phyloP scores from a whole-genome alignment of 2,329 filamentous ascomycete genomes.

The Chaetomium strumarium region DNA sequence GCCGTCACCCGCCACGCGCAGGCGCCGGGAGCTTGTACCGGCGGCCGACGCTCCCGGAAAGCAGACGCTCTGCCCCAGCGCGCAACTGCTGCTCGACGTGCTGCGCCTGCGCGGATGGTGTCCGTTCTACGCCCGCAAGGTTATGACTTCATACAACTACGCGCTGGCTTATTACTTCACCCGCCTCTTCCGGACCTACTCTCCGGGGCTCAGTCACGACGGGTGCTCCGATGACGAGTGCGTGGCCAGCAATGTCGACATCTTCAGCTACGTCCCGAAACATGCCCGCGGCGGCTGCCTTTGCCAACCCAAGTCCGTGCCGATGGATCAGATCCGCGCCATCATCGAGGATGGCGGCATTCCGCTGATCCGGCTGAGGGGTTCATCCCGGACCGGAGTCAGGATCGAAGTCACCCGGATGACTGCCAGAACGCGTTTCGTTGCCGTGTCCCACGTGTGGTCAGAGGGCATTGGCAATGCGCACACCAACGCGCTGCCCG shows the following conservation, averaged over 20 bases:
- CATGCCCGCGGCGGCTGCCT: slow-evolving; percentile 18
- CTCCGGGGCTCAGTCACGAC: slow-evolving; percentile 12
- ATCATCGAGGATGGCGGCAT: slow-evolving; percentile 19
- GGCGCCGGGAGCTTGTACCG: slow-evolving; percentile 14
- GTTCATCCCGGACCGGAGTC: slow-evolving; percentile 8
- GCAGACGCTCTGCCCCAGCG: slow-evolving; percentile 15
- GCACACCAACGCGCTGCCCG: slow-evolving; percentile 17
- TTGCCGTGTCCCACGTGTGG: slow-evolving; percentile 21
- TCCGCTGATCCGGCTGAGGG: slow-evolving; percentile 16
- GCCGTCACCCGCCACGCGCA: slow-evolving; percentile 12
- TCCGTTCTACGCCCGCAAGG: slow-evolving; percentile 19
- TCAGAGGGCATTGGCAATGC: slow-evolving; percentile 20
- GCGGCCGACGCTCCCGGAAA: slow-evolving; percentile 8
- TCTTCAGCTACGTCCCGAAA: slow-evolving; percentile 18
- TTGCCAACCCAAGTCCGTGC: slow-evolving; percentile 18
- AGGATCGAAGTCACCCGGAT: slow-evolving; percentile 15
- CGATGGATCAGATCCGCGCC: slow-evolving; percentile 18
- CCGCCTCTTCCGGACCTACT: slow-evolving; percentile 18
- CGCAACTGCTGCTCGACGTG: slow-evolving; percentile 20
- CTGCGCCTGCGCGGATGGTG: slow-evolving; percentile 21
- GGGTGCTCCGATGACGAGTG: slow-evolving; percentile 20
- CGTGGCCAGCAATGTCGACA: slow-evolving; percentile 19
- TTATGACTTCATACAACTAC: slow-evolving; percentile 19
- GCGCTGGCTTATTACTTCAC: slow-evolving; percentile 21
- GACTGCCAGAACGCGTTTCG: slow-evolving; percentile 17